Percentiles rank a stretch among this genome's conserved stretches.
phyloP scores from a whole-genome alignment of 2,329 filamentous ascomycete genomes.

The Stagonosporopsis rhizophila region DNA sequence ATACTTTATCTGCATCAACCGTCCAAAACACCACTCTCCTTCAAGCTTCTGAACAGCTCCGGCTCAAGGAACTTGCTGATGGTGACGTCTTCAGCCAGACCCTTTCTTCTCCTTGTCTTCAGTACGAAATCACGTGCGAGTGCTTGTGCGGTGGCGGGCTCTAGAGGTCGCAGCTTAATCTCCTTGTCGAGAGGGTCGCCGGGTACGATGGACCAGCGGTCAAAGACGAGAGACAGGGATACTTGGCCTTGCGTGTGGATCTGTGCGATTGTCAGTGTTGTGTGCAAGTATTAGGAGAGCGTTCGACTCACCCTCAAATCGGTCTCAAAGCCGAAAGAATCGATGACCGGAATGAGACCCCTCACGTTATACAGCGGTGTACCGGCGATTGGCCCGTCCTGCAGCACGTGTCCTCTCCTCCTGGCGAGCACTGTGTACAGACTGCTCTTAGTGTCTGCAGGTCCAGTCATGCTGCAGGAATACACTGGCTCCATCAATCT shows the following conservation, averaged over 20 bases:
- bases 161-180: conserved; percentile 80
- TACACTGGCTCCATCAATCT: conserved; percentile 97
- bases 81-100: conserved; percentile 91
- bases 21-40: conserved; percentile 87
- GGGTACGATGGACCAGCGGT: conserved; percentile 94
- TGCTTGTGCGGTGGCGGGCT: conserved; percentile 85
- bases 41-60: conserved; percentile 86
- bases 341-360: conserved; percentile 92
- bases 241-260: conserved; percentile 96
- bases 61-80: conserved; percentile 97
- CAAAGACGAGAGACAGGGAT: conserved; percentile 89
- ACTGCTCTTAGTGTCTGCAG: conserved; percentile 84
- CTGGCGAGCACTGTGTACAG: conserved; percentile 92
- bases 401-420: conserved; percentile 87
- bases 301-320: conserved; percentile 70
- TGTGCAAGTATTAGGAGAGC: neutral
- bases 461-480: conserved; percentile 88
- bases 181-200: conserved; percentile 93
- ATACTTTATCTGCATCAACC: conserved; percentile 41
- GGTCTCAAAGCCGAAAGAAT: conserved; percentile 97
- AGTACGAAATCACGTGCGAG: conserved; percentile 95
- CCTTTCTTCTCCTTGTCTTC: conserved; percentile 93
- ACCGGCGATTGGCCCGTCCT: conserved; percentile 92
- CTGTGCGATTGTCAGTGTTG: conserved; percentile 23
- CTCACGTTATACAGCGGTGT: conserved; percentile 92